Evolutionary conservation across 257 asterid genomes (phyloP).

Genomic region (Solanum chilense): DNA sequence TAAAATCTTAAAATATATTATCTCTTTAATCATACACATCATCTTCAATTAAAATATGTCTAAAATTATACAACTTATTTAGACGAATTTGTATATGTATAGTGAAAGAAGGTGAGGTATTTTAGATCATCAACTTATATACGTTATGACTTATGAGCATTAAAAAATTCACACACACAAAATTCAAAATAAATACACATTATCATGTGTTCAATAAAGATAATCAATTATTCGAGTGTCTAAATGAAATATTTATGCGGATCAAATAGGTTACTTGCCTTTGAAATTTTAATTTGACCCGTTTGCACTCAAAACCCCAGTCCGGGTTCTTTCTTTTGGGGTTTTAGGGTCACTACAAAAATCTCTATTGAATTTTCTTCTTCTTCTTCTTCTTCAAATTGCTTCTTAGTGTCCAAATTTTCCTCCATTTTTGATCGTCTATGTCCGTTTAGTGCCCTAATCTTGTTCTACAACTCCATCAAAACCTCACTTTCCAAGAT

Average conservation of each 20-base stretch:
- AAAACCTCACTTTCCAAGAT: background rate
- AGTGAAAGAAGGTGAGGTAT: background rate
- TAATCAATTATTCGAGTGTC: background rate
- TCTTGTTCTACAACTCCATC: background rate
- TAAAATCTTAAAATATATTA: too few relatives aligned
- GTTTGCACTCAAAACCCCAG: background rate
- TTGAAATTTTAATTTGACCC: background rate
- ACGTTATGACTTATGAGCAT: background rate
- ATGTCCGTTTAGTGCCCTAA: background rate
- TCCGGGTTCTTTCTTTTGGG: background rate
- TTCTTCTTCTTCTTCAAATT: background rate
- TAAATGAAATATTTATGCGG: accelerated
- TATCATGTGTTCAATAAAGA: background rate
- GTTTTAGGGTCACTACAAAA: background rate
- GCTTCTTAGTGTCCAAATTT: background rate
- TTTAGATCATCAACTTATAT: background rate
- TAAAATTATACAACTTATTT: too few relatives aligned
- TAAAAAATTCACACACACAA: accelerated
- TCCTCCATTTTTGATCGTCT: background rate
- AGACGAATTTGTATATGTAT: too few relatives aligned
- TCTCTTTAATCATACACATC: too few relatives aligned
- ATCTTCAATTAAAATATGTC: background rate
- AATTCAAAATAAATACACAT: too few relatives aligned
- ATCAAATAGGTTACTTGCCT: background rate
- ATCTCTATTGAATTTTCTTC: background rate